A percentile compares a stretch with the other conserved stretches of the same genome.
Evolutionary conservation across 2,329 filamentous ascomycete genomes (phyloP).

Genomic region (Pseudogymnoascus sp.): DNA sequence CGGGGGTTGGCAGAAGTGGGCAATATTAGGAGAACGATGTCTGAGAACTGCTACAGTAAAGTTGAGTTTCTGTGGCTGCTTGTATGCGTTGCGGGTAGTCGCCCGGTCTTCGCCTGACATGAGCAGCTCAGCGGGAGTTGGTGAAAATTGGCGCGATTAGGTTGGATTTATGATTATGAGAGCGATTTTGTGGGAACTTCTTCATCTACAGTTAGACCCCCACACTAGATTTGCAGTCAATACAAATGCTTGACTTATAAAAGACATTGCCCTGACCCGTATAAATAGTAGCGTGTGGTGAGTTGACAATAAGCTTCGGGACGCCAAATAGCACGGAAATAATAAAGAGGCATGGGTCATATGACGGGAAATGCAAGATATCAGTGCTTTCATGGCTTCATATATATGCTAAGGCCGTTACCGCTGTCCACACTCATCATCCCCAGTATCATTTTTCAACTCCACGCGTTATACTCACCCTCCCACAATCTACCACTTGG

Average conservation of each 20-base stretch:
- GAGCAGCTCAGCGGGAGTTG: neutral
- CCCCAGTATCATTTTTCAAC: neutral
- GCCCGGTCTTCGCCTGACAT: neutral
- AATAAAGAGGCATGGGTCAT: neutral
- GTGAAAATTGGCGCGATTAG: neutral
- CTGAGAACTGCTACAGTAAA: neutral
- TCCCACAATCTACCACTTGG: conserved; percentile 28
- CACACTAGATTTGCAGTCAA: neutral
- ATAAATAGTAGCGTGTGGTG: neutral
- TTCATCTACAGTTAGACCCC: neutral
- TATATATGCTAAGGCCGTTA: conserved; percentile 4
- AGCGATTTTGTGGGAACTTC: neutral
- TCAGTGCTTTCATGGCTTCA: neutral
- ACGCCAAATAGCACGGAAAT: neutral
- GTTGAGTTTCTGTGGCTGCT: neutral
- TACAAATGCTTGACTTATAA: neutral
- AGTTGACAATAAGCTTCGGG: neutral
- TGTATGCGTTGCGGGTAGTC: neutral
- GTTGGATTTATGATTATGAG: neutral
- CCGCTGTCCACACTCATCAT: neutral
- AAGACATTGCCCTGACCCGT: neutral
- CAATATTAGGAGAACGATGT: neutral
- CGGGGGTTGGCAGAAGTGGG: neutral
- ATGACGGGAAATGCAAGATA: neutral
- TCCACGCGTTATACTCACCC: neutral